A percentile compares a stretch with the other conserved stretches of the same genome.
Conservation (phyloP, 2,329 filamentous ascomycete genomes). For the Davidsoniella neocaledoniae region DNA sequence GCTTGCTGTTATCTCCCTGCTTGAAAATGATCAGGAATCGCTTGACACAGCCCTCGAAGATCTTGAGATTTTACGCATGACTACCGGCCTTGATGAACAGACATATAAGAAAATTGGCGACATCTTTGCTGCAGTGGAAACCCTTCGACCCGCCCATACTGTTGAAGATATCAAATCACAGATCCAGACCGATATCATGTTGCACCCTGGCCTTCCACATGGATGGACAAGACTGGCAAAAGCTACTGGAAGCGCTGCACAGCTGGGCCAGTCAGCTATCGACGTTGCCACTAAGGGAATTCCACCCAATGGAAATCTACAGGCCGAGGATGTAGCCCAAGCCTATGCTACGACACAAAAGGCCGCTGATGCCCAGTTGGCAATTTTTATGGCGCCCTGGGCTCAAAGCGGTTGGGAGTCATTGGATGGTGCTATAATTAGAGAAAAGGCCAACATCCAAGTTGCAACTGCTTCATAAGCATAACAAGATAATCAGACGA, state of each 20-base stretch:
- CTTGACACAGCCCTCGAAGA: slow-evolving; percentile 68
- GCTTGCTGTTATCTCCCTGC: slow-evolving; percentile 65
- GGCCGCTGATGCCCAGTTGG: slow-evolving; percentile 57
- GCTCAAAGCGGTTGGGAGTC: slow-evolving; percentile 44
- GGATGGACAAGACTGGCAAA: slow-evolving; percentile 66
- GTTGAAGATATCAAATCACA: slow-evolving; percentile 41
- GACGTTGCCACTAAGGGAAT: slow-evolving; percentile 54
- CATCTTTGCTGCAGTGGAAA: slow-evolving; percentile 58
- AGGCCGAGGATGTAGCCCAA: slow-evolving; percentile 50
- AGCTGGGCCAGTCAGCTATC: slow-evolving; percentile 52
- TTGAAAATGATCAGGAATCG: slow-evolving; percentile 65
- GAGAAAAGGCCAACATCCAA: background rate
- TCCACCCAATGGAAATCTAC: slow-evolving; percentile 53
- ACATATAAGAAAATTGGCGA: slow-evolving; percentile 57
- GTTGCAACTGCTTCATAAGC: background rate
- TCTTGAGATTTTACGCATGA: slow-evolving; percentile 54
- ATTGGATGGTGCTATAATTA: slow-evolving; percentile 25
- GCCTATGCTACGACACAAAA: slow-evolving; percentile 60
- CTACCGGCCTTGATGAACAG: slow-evolving; percentile 40
- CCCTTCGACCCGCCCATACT: slow-evolving; percentile 31
- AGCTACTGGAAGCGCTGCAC: slow-evolving; percentile 39
- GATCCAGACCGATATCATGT: slow-evolving; percentile 60
- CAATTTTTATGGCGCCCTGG: slow-evolving; percentile 74
- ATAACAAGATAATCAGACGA: background rate
- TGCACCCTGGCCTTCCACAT: slow-evolving; percentile 60